Evolutionary conservation across 306 rosid species (phyloP), one percentile per base, ranked within the genome.

Genomic region (Cotoneaster glaucophyllus): DNA sequence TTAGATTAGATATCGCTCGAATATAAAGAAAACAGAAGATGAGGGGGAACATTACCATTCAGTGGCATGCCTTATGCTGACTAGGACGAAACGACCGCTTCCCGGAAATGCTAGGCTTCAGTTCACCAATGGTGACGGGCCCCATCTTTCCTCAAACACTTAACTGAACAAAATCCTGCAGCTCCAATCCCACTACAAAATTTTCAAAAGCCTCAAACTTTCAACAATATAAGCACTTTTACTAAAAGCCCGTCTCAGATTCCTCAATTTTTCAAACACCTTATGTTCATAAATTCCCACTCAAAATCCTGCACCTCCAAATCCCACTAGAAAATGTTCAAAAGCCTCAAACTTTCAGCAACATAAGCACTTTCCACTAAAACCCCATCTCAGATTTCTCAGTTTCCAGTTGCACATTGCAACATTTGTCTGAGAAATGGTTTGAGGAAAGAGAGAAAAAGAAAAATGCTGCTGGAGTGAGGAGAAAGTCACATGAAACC

Each of bases 91-190:
- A 90, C 6, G 96, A 89, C 82, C 97, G 86, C 88, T 88, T 96
- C 81, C 98, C 98, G 17, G 98, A 93, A 77, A 92, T 91, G 85
- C 97, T 92, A 41, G 99, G 92, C 88, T 92, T 96, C 84, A 89
- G 81, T 68, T 96, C 99, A 73, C 97, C 96, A 64, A 86, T 87
- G 64, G 97, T 95, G 67, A 93, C 97, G 52, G 87, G 96, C 58
- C 97, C 99, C 99, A 96, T 96, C 64, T 78, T 72, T 68, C 39
- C 80, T 71, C 73, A 78, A 70, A 81, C 58, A 74, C 58, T 21
- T 26, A 10, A 11, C n/a, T 21, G 31, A 43, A 13, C 69, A 75
- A 66, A 75, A 67, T 69, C 50, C 79, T 79, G 78, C 78, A 78
- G 64, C 71, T 63, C 74, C 75, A 81, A 75, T 34, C 48, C 77